Evolutionary conservation across 2,329 filamentous ascomycete species (phyloP).

Genomic region (Ophiostoma perfectum): DNA sequence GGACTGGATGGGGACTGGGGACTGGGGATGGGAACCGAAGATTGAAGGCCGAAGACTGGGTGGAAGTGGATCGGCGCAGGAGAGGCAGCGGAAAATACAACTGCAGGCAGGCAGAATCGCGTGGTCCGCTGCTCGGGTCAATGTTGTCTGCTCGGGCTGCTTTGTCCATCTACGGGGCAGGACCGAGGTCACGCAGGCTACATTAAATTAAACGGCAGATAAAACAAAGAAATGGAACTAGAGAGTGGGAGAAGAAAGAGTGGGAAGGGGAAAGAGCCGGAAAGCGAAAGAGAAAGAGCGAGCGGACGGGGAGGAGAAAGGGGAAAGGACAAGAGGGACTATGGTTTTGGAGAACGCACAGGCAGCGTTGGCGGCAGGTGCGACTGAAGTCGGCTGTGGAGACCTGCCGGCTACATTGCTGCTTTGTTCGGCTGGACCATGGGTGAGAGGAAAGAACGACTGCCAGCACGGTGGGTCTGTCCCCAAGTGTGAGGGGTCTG

Average conservation of each 20-base stretch:
- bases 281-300: background rate
- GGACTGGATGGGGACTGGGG: background rate
- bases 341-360: background rate
- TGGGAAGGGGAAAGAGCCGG: too few relatives aligned
- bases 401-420: slow-evolving; percentile 15
- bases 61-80: background rate
- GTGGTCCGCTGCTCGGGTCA: slow-evolving; percentile 17
- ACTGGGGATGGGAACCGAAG: background rate
- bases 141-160: slow-evolving; percentile 20
- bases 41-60: background rate
- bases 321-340: background rate
- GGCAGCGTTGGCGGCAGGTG: slow-evolving; percentile 1
- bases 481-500: slow-evolving; percentile 15
- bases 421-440: slow-evolving; percentile 17
- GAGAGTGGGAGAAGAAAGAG: background rate
- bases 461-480: slow-evolving; percentile 12
- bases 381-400: slow-evolving; percentile 18
- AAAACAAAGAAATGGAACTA: background rate
- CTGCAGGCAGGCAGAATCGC: background rate
- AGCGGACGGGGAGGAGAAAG: background rate
- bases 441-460: slow-evolving; percentile 15
- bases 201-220: background rate
- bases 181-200: slow-evolving; percentile 10
- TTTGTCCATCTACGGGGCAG: slow-evolving; percentile 7
- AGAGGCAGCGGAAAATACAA: background rate